Percentiles rank a stretch among this genome's conserved stretches.
These are phyloP conservation scores for Zasmidium citrigriseum DNA, from an alignment of 2,329 filamentous ascomycete genomes.

Conservation along the genomic window DNA sequence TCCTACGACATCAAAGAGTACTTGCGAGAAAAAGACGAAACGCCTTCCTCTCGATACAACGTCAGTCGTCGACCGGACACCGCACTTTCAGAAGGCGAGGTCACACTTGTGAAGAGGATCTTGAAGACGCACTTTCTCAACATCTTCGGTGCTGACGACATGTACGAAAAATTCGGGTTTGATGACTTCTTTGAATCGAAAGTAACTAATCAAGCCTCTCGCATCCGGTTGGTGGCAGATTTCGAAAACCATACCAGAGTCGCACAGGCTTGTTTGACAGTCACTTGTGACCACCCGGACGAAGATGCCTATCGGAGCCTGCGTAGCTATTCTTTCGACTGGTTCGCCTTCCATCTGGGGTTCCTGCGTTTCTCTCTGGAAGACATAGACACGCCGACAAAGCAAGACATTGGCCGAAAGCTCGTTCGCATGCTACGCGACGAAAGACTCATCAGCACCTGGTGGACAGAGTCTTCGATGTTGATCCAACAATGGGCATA, in stretches of 20 bases:
- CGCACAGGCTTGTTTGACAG: not conserved
- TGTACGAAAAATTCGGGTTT: constrained; percentile 1
- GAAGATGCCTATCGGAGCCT: not conserved
- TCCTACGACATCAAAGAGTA: not conserved
- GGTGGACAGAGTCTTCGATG: not conserved
- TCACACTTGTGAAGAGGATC: not conserved
- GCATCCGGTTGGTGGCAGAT: not conserved
- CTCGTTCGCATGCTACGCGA: not conserved
- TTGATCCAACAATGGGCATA: not conserved
- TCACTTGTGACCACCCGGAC: not conserved
- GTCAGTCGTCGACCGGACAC: not conserved
- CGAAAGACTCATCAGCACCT: not conserved
- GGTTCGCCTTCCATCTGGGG: not conserved
- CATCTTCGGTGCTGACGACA: not conserved
- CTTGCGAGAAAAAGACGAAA: not conserved
- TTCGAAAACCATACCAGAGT: not conserved
- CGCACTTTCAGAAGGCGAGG: not conserved
- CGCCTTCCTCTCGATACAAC: not conserved
- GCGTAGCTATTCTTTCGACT: not conserved
- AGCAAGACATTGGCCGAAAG: constrained; percentile 1
- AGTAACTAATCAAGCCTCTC: not conserved
- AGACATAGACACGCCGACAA: not conserved
- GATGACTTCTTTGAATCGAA: constrained; percentile 3
- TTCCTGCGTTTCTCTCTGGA: not conserved
- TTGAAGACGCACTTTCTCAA: not conserved